These are phyloP conservation scores for Sporisorium exsertum DNA, from an alignment of 1,284 basidiomycete genomes.

Conservation along the genomic window DNA sequence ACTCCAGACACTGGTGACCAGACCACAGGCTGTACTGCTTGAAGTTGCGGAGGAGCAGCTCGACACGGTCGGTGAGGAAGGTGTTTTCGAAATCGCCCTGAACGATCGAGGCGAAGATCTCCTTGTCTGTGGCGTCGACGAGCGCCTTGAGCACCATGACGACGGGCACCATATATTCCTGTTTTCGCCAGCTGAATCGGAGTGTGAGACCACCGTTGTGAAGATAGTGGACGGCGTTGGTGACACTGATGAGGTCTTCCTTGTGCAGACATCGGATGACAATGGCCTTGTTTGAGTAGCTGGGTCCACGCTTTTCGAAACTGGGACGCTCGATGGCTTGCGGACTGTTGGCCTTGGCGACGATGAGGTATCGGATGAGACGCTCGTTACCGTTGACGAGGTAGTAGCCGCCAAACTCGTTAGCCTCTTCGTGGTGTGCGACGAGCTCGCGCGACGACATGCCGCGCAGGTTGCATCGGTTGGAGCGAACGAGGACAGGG, in stretches of 20 bases:
- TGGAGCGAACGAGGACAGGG: conserved; percentile 98
- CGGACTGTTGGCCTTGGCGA: conserved; percentile 88
- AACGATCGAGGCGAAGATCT: conserved; percentile 96
- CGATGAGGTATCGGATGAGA: conserved; percentile 94
- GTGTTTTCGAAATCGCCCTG: conserved; percentile 98
- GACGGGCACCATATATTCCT: conserved; percentile 98
- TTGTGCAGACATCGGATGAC: conserved; percentile 90
- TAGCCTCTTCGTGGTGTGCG: conserved; percentile 90
- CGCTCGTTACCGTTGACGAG: conserved; percentile 99
- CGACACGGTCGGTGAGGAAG: conserved; percentile 96
- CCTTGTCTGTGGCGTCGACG: conserved; percentile 89
- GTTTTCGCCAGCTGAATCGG: conserved; percentile 96
- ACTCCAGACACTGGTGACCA: conserved; percentile 92
- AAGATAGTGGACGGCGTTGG: conserved; percentile 96
- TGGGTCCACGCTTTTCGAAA: conserved; percentile 90
- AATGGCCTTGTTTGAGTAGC: conserved; percentile 92
- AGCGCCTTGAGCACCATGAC: conserved; percentile 97
- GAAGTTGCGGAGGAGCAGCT: conserved; percentile 90
- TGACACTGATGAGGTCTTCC: conserved; percentile 71
- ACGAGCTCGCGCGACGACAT: conserved; percentile 90
- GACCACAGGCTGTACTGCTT: conserved; percentile 88
- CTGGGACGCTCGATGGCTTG: conserved; percentile 86
- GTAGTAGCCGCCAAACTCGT: conserved; percentile 99
- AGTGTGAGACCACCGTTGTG: conserved; percentile 95
- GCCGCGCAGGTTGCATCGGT: conserved; percentile 87